Conservation (phyloP, 2,329 filamentous ascomycete species). For the Pseudocercospora pini-densiflorae region DNA sequence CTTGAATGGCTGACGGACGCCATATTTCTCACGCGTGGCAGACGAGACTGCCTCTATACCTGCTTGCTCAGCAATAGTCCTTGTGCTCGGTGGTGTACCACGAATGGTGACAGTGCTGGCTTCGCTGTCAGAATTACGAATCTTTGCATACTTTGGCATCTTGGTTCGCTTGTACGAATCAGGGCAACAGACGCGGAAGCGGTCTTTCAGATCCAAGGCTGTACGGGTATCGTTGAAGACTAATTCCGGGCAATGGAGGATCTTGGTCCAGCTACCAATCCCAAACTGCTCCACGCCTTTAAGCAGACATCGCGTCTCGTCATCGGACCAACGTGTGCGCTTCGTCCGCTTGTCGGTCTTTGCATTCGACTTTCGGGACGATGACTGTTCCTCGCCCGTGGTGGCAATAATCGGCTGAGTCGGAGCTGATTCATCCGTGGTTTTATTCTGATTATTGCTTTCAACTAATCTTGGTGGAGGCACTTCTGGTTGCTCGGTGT, state of each 20-base stretch:
- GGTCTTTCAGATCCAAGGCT: constrained; percentile 67
- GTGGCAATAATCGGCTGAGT: not conserved
- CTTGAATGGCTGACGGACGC: constrained; percentile 55
- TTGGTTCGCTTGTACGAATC: constrained; percentile 30
- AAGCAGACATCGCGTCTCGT: constrained; percentile 63
- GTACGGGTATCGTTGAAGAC: constrained; percentile 60
- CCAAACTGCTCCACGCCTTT: constrained; percentile 64
- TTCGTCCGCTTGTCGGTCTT: constrained; percentile 39
- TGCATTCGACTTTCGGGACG: constrained; percentile 25
- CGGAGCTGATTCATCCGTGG: not conserved
- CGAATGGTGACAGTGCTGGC: not conserved
- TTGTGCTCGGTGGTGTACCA: not conserved
- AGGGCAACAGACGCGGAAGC: constrained; percentile 45
- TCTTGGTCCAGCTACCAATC: constrained; percentile 68
- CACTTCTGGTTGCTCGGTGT: constrained; percentile 26
- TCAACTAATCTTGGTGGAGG: constrained; percentile 17
- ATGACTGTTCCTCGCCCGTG: not conserved
- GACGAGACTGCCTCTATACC: constrained; percentile 23
- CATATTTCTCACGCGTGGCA: constrained; percentile 47
- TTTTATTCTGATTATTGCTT: not conserved
- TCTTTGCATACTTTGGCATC: not conserved
- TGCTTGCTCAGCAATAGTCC: not conserved
- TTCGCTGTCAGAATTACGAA: not conserved
- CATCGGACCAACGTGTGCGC: constrained; percentile 63
- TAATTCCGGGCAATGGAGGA: constrained; percentile 61